Percentiles rank a stretch among this genome's conserved stretches.
Evolutionary conservation across 257 asterid species (phyloP).

Genomic region (Fraxinus americana): DNA sequence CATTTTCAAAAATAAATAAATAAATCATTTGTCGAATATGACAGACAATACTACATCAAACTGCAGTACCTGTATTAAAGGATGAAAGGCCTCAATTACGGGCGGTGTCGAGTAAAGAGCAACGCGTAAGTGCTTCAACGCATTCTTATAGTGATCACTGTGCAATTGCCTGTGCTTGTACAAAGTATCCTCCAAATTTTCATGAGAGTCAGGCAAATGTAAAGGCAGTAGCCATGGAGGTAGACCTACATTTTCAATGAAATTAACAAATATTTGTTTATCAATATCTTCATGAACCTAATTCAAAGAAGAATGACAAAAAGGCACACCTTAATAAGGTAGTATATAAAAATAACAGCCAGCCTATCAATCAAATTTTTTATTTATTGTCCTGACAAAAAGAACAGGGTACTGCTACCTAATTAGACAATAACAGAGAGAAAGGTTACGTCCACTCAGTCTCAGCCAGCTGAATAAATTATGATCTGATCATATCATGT

Average conservation of each 20-base stretch:
- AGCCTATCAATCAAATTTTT: neutral
- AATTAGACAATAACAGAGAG: too few species aligned
- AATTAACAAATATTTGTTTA: conserved; percentile 21
- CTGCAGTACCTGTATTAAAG: conserved; percentile 73
- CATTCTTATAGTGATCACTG: conserved; percentile 52
- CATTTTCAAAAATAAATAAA: neutral
- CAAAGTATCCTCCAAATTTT: conserved; percentile 57
- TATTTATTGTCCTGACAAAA: too few species aligned
- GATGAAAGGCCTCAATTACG: conserved; percentile 77
- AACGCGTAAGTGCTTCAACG: conserved; percentile 58
- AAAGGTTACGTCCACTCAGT: too few species aligned
- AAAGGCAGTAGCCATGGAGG: conserved; percentile 87
- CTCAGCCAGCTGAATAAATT: neutral
- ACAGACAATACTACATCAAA: conserved; percentile 3
- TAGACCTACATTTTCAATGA: conserved; percentile 47
- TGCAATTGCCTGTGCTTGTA: conserved; percentile 48
- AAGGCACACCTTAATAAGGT: conserved; percentile 9
- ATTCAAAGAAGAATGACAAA: conserved; percentile 18
- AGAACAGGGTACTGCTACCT: too few species aligned
- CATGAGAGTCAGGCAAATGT: conserved; percentile 57
- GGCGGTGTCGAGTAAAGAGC: conserved; percentile 70
- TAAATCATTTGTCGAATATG: neutral
- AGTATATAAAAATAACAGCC: neutral
- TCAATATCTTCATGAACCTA: conserved; percentile 19
- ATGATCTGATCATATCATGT: neutral